These are phyloP conservation scores for Canavalia gladiata DNA, from an alignment of 306 rosid species.

Conservation along the genomic window DNA sequence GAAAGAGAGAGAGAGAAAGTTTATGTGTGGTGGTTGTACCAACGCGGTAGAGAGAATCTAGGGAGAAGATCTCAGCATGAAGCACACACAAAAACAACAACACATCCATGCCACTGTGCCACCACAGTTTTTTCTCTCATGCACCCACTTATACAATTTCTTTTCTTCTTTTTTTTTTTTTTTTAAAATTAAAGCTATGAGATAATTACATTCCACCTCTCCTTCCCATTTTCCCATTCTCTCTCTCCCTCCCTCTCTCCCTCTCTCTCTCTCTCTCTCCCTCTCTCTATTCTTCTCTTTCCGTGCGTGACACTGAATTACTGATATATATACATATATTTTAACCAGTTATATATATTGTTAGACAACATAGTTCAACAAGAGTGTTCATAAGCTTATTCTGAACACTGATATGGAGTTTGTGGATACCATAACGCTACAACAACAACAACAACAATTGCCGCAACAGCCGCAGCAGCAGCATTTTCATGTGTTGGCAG, in stretches of 20 bases:
- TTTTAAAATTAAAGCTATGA: constrained; percentile 26
- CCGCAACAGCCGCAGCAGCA: constrained; percentile 38
- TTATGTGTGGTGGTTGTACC: constrained; percentile 75
- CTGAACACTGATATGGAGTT: constrained; percentile 55
- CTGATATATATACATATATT: constrained; percentile 8
- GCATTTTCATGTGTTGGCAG: constrained; percentile 95
- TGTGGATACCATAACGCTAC: constrained; percentile 45
- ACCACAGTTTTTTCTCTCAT: constrained; percentile 49
- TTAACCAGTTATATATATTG: not conserved
- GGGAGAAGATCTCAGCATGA: constrained; percentile 65
- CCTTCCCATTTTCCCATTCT: constrained; percentile 34
- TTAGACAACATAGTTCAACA: not conserved
- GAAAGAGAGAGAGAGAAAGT: constrained; percentile 48
- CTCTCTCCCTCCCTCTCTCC: constrained; percentile 39
- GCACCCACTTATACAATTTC: constrained; percentile 37
- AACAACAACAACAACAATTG: constrained; percentile 20
- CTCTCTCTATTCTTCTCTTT: constrained; percentile 26
- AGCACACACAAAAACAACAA: constrained; percentile 52
- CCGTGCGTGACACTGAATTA: not conserved
- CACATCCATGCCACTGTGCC: constrained; percentile 43
- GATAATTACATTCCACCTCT: constrained; percentile 57
- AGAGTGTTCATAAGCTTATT: constrained; percentile 19
- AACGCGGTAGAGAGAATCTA: constrained; percentile 86
- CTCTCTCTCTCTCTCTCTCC: constrained; percentile 36
- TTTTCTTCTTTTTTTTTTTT: too few species aligned